These are phyloP conservation scores for Rhizophagus prolifer DNA, from an alignment of 192 early-diverging fungal species.

Conservation along the genomic window DNA sequence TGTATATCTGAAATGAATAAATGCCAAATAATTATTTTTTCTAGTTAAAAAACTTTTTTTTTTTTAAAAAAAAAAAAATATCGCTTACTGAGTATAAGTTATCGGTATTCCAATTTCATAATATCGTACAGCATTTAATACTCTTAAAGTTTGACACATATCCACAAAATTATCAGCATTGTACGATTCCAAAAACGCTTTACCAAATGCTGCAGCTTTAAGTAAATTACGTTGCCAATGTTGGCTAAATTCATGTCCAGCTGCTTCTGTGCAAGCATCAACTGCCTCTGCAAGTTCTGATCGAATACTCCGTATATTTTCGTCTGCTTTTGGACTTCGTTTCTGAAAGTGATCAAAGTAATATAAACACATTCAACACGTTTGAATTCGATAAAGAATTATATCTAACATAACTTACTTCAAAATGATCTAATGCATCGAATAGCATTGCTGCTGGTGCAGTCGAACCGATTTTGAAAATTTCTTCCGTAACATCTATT, in stretches of 20 bases:
- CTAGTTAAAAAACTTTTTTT: background rate
- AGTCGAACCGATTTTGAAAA: slow-evolving; percentile 96
- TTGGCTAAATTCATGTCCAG: slow-evolving; percentile 80
- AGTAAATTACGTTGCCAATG: slow-evolving; percentile 79
- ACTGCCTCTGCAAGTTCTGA: slow-evolving; percentile 82
- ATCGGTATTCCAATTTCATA: slow-evolving; percentile 88
- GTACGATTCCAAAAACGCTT: slow-evolving; percentile 85
- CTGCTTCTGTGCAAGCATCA: slow-evolving; percentile 88
- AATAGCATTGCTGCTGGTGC: slow-evolving; percentile 90
- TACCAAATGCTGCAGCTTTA: slow-evolving; percentile 92
- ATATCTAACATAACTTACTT: slow-evolving; percentile 40
- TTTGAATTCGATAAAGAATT: background rate
- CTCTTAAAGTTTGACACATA: slow-evolving; percentile 81
- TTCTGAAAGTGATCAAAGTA: slow-evolving; percentile 35
- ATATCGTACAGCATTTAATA: slow-evolving; percentile 86
- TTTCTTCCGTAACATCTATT: slow-evolving; percentile 66
- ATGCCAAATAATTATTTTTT: slow-evolving; percentile 22
- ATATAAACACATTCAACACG: background rate
- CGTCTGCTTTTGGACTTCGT: slow-evolving; percentile 88
- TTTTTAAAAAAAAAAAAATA: background rate
- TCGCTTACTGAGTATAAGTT: slow-evolving; percentile 77
- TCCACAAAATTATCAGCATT: slow-evolving; percentile 84
- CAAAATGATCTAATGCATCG: slow-evolving; percentile 74
- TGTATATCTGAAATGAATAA: slow-evolving; percentile 51
- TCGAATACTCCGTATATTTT: slow-evolving; percentile 88